These are phyloP conservation scores for Cyberlindnera bimundalis DNA, from an alignment of 805 yeast genomes.

Conservation along the genomic window DNA sequence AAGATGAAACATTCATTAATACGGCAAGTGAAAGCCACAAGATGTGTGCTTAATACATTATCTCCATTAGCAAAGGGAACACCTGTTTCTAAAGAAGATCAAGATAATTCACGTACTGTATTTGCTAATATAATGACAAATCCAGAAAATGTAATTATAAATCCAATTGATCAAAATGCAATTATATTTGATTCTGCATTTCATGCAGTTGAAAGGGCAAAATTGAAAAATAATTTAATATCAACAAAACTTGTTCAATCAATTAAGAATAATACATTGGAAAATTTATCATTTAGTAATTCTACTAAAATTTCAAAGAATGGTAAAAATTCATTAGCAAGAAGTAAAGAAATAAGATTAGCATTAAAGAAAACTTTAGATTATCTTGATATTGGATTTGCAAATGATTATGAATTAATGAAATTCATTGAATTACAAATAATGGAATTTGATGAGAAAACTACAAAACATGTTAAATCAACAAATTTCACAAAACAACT, in stretches of 20 bases:
- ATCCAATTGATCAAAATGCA: background rate
- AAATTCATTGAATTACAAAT: constrained; percentile 9
- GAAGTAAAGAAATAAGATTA: constrained; percentile 1
- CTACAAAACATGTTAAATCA: background rate
- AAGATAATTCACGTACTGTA: background rate
- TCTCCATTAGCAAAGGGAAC: constrained; percentile 5
- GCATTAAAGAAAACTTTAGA: constrained; percentile 9
- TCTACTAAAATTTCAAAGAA: background rate
- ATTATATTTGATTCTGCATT: constrained; percentile 7
- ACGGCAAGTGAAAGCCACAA: constrained; percentile 1
- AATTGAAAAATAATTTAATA: background rate
- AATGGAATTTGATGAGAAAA: constrained; percentile 5
- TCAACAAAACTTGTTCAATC: constrained; percentile 1
- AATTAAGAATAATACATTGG: background rate
- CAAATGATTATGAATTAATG: constrained; percentile 9
- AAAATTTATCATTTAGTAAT: background rate
- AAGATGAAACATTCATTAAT: constrained; percentile 2
- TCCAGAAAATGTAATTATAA: background rate
- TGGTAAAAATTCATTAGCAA: constrained; percentile 1
- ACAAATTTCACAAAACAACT: constrained; percentile 2
- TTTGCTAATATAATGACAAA: constrained; percentile 7
- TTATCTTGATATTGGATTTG: background rate
- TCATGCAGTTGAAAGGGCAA: constrained; percentile 1
- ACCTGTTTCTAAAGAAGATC: constrained; percentile 5
- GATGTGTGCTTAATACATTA: background rate